These are phyloP conservation scores for Suhomyces yuchorum DNA, from an alignment of 1,139 yeast species.

Conservation along the genomic window DNA sequence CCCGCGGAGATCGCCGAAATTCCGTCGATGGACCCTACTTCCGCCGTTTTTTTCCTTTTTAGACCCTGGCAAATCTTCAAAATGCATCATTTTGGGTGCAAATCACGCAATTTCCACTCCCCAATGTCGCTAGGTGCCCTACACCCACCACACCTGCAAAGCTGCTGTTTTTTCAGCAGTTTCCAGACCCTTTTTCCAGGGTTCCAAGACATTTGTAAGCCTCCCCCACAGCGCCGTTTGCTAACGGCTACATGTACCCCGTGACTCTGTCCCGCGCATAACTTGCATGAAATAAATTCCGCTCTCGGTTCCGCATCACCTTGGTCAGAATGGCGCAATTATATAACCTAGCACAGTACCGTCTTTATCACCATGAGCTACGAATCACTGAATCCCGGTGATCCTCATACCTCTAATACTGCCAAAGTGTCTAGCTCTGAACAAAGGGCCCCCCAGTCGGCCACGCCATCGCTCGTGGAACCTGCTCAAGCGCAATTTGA, in stretches of 20 bases:
- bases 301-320: slow-evolving; percentile 1
- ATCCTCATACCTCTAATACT: not conserved
- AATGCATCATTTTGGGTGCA: too few relatives aligned
- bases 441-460: not conserved
- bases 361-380: not conserved
- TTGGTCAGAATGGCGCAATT: not conserved
- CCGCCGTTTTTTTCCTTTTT: not conserved
- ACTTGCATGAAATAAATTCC: not conserved
- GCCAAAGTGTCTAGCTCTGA: not conserved
- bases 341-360: not conserved
- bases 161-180: not conserved
- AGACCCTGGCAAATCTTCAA: not conserved
- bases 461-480: not conserved
- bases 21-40: not conserved
- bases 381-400: not conserved
- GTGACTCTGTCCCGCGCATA: not conserved
- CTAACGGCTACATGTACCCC: not conserved
- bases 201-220: not conserved
- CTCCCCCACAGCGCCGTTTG: not conserved
- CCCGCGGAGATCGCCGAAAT: not conserved
- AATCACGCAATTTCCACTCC: too few relatives aligned
- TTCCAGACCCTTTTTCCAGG: too few relatives aligned
- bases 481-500: not conserved
- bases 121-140: too few relatives aligned
- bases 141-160: too few relatives aligned